Percentiles rank a stretch among this genome's conserved stretches.
phyloP scores from a whole-genome alignment of 305 asterid genomes.

The Solanum aculeatissimum region DNA sequence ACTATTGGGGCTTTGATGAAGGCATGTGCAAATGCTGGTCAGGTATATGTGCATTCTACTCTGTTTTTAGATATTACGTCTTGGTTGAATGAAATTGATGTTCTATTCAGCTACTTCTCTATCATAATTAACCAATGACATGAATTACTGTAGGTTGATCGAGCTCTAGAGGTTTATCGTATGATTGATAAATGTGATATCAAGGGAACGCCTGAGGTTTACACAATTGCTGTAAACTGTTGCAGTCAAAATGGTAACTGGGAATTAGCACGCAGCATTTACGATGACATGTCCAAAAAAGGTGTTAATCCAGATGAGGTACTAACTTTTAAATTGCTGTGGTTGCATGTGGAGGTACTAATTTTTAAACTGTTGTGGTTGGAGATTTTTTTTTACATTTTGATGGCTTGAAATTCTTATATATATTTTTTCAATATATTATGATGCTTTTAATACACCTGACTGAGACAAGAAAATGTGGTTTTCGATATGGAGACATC shows the following conservation, averaged over 20 bases:
- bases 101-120: not conserved
- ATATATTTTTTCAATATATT: not conserved
- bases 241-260: slow-evolving; percentile 89
- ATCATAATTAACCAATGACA: not conserved
- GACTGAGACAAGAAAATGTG: not conserved
- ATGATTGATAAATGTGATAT: slow-evolving; percentile 69
- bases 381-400: not conserved
- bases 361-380: not conserved
- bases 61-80: not conserved
- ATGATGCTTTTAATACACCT: not conserved
- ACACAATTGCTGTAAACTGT: slow-evolving; percentile 93
- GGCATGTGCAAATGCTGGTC: slow-evolving; percentile 77
- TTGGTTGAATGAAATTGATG: not conserved
- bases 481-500: not conserved
- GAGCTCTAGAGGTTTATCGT: slow-evolving; percentile 80
- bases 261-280: slow-evolving; percentile 82
- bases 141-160: slow-evolving; percentile 47
- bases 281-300: slow-evolving; percentile 73
- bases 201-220: slow-evolving; percentile 88
- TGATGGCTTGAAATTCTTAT: not conserved
- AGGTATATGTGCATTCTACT: slow-evolving; percentile 29
- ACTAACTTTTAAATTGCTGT: slow-evolving; percentile 6
- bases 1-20: slow-evolving; percentile 97
- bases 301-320: slow-evolving; percentile 96
- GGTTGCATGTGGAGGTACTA: slow-evolving; percentile 44